Evolutionary conservation across 208 protist genomes (phyloP).

Genomic region (Acanthamoeba royreba): DNA sequence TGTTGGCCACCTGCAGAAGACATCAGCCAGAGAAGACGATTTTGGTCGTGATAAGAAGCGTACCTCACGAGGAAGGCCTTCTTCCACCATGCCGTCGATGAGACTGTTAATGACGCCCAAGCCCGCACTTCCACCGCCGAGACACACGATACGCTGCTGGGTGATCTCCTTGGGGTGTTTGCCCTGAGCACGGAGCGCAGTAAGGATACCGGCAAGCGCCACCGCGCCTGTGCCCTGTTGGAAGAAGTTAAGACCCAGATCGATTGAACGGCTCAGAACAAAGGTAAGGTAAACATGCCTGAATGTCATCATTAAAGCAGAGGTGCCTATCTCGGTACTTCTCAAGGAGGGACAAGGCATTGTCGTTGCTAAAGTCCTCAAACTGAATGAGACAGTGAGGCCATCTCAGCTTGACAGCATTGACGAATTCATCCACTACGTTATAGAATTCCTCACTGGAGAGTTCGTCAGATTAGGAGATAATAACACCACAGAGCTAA

Average conservation of each 20-base stretch:
- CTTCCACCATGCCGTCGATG: too few relatives aligned
- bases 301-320: conserved; percentile 98
- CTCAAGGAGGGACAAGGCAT: conserved; percentile 92
- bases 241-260: neutral
- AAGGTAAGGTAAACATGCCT: conserved; percentile 75
- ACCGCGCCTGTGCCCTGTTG: conserved; percentile 87
- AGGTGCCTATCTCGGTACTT: conserved; percentile 86
- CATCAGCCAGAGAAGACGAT: too few relatives aligned
- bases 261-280: neutral
- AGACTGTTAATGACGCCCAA: too few relatives aligned
- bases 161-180: neutral
- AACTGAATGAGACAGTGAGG: conserved; percentile 86
- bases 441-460: conserved; percentile 82
- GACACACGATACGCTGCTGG: too few relatives aligned
- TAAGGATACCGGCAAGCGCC: conserved; percentile 80
- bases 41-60: too few relatives aligned
- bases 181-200: conserved; percentile 35
- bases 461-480: neutral
- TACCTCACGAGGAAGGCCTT: too few relatives aligned
- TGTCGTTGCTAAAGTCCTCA: conserved; percentile 94
- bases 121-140: too few relatives aligned
- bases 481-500: conserved; percentile 38
- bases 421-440: conserved; percentile 92
- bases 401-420: conserved; percentile 82
- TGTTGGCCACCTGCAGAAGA: conserved; percentile 81